These are phyloP conservation scores for Pugionium cornutum DNA, from an alignment of 345 rosid genomes.

Conservation along the genomic window DNA sequence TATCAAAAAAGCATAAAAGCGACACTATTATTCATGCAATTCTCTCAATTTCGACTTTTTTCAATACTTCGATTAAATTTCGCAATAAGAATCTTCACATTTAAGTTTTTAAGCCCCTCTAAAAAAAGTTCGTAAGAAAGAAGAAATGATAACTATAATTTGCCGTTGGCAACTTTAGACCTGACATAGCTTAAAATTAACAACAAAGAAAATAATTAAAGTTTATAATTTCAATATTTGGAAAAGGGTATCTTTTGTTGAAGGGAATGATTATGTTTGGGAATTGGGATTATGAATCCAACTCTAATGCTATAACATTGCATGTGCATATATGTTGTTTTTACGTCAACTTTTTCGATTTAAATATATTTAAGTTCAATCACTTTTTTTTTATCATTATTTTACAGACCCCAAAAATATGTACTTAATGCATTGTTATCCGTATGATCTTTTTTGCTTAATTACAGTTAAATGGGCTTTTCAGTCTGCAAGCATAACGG, in stretches of 20 bases:
- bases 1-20: no score
- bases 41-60: not conserved
- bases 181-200: conserved; percentile 1
- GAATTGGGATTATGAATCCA: conserved; percentile 13
- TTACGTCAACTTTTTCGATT: not conserved
- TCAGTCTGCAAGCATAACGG: not conserved
- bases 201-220: not conserved
- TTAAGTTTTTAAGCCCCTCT: not conserved
- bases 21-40: not conserved
- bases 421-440: no score
- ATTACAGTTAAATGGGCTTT: conserved; percentile 5
- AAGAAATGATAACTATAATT: conserved; percentile 3
- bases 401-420: not conserved
- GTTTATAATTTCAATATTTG: not conserved
- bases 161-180: conserved; percentile 19
- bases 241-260: not conserved
- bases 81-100: no score
- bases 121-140: not conserved
- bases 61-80: not conserved
- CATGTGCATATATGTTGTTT: conserved; percentile 10
- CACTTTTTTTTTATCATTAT: no score
- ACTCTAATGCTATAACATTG: not conserved
- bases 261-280: conserved; percentile 31
- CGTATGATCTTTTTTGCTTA: not conserved
- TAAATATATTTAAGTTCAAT: no score